Evolutionary conservation across 1,284 basidiomycete genomes (phyloP), one percentile per base, ranked within the genome.

Genomic region (Ceratobasidium sp.): DNA sequence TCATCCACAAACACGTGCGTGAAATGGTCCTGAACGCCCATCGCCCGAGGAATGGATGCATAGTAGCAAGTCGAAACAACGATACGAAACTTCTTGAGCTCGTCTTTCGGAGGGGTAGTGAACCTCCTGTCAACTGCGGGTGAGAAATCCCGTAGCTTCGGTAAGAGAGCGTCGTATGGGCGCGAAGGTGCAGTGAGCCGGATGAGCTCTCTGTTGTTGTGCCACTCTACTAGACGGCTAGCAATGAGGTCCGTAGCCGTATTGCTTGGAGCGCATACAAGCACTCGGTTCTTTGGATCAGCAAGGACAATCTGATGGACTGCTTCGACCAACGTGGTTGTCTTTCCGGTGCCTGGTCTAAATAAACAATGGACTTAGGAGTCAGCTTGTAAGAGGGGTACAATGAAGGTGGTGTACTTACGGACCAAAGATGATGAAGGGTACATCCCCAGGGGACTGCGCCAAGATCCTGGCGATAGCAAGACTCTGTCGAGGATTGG

Each of bases 341-440:
- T 91, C 79, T 91, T 91, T 0, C 89, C 89, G 0, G 90, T 90
- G 3, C 89, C 88, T 2, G 87, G 88, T 3, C 88, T 89, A 63
- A 14, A 41, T n/a, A n/a, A 69, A 28, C 26, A 26, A 6, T 7
- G 5, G 32, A 54, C 13, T 26, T 26, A 64, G 35, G 9, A 5
- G 14, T 23, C 7, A 49, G n/a, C n/a, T n/a, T n/a, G 23, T n/a
- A 64, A 49, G 4, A 46, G 3, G 26, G 16, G 13, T 54, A 23
- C 13, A 16, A 18, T 6, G 4, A 9, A 28, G 32, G 6, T 7
- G 26, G 26, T 38, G 16, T 18, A 84, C 89, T 81, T 80, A 89
- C 88, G 89, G 89, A 21, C 90, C 90, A 79, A 88, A 91, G 1
- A 91, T 79, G 11, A 88, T 80, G 76, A 91, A 91, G 0, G 88